Conservation (phyloP, 2,329 filamentous ascomycete genomes). For the Beauveria sp. region DNA sequence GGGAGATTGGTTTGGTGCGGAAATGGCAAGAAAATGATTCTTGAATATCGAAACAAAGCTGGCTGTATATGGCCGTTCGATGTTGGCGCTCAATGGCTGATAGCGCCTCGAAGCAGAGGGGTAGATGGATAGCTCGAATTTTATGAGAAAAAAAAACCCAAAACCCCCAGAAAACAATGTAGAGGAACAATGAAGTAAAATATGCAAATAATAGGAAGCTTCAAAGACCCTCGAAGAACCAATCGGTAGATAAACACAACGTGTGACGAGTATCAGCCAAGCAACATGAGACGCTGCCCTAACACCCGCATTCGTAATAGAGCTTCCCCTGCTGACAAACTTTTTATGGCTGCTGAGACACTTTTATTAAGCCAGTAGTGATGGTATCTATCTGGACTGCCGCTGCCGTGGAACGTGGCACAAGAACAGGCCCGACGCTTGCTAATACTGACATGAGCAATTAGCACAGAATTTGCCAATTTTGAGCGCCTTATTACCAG, state of each 20-base stretch:
- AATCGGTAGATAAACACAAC: background rate
- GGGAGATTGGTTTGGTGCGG: background rate
- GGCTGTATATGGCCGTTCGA: no score
- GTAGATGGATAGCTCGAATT: no score
- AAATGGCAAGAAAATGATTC: no score
- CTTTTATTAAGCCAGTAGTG: background rate
- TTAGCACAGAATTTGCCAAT: background rate
- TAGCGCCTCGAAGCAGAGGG: no score
- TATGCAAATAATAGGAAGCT: background rate
- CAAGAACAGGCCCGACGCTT: background rate
- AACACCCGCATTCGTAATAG: background rate
- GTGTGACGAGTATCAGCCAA: background rate
- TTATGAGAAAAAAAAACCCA: no score
- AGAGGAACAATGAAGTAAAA: background rate
- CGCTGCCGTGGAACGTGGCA: no score
- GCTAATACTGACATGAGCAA: background rate
- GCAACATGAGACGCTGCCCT: background rate
- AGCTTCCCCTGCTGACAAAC: conserved; percentile 8
- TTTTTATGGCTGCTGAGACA: background rate
- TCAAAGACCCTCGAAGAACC: background rate
- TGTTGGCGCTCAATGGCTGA: no score
- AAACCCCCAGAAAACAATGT: background rate
- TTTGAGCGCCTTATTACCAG: background rate
- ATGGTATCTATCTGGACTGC: background rate
- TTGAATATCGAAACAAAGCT: no score